Percentiles rank a stretch among this genome's conserved stretches.
phyloP scores from a whole-genome alignment of 805 yeast species.

The Candida nemodendra region DNA sequence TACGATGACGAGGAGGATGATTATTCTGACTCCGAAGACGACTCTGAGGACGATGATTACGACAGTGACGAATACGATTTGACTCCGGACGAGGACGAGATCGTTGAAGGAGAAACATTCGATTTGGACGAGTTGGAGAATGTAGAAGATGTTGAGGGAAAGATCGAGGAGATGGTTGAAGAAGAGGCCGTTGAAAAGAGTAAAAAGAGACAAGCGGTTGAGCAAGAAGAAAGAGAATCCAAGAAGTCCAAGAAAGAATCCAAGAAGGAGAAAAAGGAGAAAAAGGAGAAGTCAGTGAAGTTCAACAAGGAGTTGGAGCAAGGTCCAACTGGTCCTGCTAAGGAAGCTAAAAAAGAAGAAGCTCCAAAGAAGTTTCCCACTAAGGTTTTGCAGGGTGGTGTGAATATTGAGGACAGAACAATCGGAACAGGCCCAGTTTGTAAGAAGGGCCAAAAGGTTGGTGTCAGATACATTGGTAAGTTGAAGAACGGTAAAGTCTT shows the following conservation, averaged over 20 bases:
- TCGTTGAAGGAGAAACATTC: constrained; percentile 47
- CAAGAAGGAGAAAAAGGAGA: constrained; percentile 33
- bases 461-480: constrained; percentile 97
- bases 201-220: constrained; percentile 33
- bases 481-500: constrained; percentile 94
- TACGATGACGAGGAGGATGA: constrained; percentile 66
- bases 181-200: constrained; percentile 48
- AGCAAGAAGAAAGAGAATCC: constrained; percentile 31
- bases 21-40: constrained; percentile 48
- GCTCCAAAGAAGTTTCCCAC: constrained; percentile 57
- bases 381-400: constrained; percentile 89
- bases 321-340: constrained; percentile 68
- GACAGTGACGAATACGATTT: constrained; percentile 59
- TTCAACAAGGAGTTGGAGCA: constrained; percentile 90
- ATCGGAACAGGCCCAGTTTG: constrained; percentile 86
- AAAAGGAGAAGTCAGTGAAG: constrained; percentile 71
- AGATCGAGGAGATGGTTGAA: constrained; percentile 72
- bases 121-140: constrained; percentile 65
- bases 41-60: constrained; percentile 46
- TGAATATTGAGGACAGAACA: constrained; percentile 88
- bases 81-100: constrained; percentile 77
- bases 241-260: constrained; percentile 31
- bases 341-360: constrained; percentile 29
- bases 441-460: constrained; percentile 85
- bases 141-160: constrained; percentile 67